phyloP scores from a whole-genome alignment of 2,329 filamentous ascomycete genomes.

The Trichoderma lentiforme region DNA sequence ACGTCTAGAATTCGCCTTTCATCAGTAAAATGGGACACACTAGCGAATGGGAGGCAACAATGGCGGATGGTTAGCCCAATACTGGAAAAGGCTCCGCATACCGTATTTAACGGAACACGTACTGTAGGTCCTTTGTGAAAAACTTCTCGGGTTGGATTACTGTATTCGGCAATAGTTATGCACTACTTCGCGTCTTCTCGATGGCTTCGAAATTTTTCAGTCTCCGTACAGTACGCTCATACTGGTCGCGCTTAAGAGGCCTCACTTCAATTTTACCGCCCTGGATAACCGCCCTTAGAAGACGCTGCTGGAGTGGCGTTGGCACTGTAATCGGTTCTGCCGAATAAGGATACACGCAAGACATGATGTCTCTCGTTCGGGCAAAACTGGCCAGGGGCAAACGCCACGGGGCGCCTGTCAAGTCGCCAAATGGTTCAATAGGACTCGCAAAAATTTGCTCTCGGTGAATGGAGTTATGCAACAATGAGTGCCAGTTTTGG shows the following conservation, averaged over 20 bases:
- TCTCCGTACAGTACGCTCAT: neutral
- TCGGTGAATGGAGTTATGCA: neutral
- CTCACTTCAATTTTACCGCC: neutral
- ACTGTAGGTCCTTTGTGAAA: neutral
- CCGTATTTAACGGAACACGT: neutral
- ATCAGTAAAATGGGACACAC: neutral
- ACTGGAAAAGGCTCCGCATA: neutral
- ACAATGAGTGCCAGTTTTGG: neutral
- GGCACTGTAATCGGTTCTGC: neutral
- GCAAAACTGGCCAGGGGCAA: conserved; percentile 2
- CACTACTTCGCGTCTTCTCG: neutral
- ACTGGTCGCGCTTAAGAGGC: neutral
- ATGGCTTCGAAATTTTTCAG: neutral
- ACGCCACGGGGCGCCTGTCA: conserved; percentile 13
- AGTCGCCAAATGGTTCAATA: neutral
- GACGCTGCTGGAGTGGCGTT: neutral
- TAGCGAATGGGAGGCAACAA: neutral
- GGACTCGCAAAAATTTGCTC: neutral
- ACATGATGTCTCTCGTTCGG: neutral
- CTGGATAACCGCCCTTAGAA: neutral
- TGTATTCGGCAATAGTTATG: neutral
- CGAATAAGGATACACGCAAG: neutral
- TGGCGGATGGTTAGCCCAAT: neutral
- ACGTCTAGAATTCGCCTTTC: neutral
- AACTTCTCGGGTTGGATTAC: neutral